A percentile compares a stretch with the other conserved stretches of the same genome.
Evolutionary conservation across 129 eudicot species (phyloP).

Genomic region (Escallonia rubra): DNA sequence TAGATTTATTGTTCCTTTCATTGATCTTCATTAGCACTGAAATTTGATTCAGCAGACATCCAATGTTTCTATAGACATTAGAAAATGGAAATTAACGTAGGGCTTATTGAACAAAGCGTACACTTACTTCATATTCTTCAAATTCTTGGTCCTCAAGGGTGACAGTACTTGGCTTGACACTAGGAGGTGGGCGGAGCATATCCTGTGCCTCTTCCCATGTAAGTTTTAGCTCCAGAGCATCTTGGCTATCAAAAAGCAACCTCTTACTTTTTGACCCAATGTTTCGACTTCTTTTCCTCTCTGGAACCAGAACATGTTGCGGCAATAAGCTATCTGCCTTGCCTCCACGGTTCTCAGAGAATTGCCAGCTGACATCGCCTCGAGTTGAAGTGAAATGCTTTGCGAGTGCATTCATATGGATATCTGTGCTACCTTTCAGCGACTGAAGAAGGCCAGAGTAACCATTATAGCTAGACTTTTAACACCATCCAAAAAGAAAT

Average conservation of each 20-base stretch:
- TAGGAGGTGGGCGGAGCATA: conserved; percentile 62
- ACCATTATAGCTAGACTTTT: conserved; percentile 46
- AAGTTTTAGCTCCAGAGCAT: conserved; percentile 69
- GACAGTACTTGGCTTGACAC: conserved; percentile 50
- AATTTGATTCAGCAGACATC: not conserved
- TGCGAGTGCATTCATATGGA: conserved; percentile 42
- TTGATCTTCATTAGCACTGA: too few relatives aligned
- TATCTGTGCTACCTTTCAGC: conserved; percentile 61
- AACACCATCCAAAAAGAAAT: conserved; percentile 31
- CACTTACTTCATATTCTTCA: conserved; percentile 87
- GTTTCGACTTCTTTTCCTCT: conserved; percentile 79
- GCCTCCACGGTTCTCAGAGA: conserved; percentile 30
- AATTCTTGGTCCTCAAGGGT: conserved; percentile 73
- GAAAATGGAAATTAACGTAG: not conserved
- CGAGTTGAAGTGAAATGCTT: conserved; percentile 37
- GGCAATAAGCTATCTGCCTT: conserved; percentile 34
- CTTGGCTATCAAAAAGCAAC: conserved; percentile 70
- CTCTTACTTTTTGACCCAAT: conserved; percentile 80
- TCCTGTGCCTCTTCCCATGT: conserved; percentile 97
- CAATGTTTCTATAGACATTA: not conserved
- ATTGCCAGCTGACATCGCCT: conserved; percentile 43
- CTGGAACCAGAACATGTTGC: conserved; percentile 38
- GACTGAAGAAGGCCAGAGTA: conserved; percentile 62
- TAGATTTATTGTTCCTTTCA: too few relatives aligned
- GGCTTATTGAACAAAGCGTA: not conserved